These are phyloP conservation scores for Paracamarosporium sp. DNA, from an alignment of 2,329 filamentous ascomycete species.

Conservation along the genomic window DNA sequence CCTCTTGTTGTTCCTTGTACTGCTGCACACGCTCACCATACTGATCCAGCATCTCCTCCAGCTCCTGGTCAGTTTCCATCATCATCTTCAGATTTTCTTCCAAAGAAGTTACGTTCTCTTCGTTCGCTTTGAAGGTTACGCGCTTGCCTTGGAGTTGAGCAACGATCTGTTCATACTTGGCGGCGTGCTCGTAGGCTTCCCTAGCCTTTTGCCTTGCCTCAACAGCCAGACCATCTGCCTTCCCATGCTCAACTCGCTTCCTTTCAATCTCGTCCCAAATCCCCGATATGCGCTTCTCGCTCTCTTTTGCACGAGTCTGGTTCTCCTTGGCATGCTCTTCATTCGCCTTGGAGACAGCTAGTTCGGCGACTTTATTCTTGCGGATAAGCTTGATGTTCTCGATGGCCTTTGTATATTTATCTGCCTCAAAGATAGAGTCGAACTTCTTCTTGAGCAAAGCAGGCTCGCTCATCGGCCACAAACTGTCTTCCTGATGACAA, in stretches of 20 bases:
- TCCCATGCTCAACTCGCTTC: constrained; percentile 35
- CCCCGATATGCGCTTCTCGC: constrained; percentile 57
- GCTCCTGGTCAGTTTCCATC: constrained; percentile 76
- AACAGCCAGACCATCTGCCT: constrained; percentile 39
- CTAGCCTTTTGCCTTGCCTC: constrained; percentile 58
- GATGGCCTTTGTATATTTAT: constrained; percentile 97
- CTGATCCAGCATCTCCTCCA: constrained; percentile 74
- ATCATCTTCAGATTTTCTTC: constrained; percentile 77
- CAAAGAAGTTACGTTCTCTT: constrained; percentile 74
- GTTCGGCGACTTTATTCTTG: constrained; percentile 80
- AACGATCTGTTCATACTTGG: constrained; percentile 76
- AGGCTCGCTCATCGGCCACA: constrained; percentile 96
- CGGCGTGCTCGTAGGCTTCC: constrained; percentile 75
- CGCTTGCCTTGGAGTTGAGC: constrained; percentile 78
- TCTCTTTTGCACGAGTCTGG: constrained; percentile 81
- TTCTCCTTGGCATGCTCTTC: constrained; percentile 81
- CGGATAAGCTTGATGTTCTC: constrained; percentile 88
- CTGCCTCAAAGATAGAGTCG: constrained; percentile 95
- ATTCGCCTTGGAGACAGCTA: constrained; percentile 74
- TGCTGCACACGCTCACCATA: constrained; percentile 77
- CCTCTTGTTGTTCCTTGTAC: constrained; percentile 68
- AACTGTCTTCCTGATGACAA: constrained; percentile 96
- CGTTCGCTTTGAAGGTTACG: constrained; percentile 73
- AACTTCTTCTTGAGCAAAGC: constrained; percentile 88
- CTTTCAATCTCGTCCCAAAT: constrained; percentile 72